A percentile compares a stretch with the other conserved stretches of the same genome.
phyloP scores from a whole-genome alignment of 768 basidiomycete species.

The Podaxis rugospora region DNA sequence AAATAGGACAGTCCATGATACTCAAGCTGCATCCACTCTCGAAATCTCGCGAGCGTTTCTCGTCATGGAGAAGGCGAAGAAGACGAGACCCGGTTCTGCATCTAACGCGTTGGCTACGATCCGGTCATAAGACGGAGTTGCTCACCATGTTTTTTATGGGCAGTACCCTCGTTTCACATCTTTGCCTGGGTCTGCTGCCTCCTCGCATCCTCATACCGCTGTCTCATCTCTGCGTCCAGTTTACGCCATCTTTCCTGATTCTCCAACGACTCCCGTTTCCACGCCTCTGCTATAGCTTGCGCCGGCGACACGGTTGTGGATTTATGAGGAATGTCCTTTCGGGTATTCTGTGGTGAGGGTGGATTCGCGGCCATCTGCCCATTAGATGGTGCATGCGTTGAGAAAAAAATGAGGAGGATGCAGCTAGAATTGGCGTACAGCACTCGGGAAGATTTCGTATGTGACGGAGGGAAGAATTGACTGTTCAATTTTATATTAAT shows the following conservation, averaged over 20 bases:
- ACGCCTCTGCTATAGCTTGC: constrained; percentile 64
- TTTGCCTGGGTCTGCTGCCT: constrained; percentile 30
- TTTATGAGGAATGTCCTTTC: constrained; percentile 26
- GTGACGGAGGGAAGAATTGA: constrained; percentile 28
- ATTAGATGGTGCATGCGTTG: constrained; percentile 24
- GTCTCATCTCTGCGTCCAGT: constrained; percentile 44
- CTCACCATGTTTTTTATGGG: constrained; percentile 8
- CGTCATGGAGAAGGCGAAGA: background rate
- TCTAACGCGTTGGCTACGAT: background rate
- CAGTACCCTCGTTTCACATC: constrained; percentile 34
- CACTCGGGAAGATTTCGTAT: constrained; percentile 28
- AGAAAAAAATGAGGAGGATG: constrained; percentile 26
- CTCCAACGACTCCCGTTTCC: constrained; percentile 59
- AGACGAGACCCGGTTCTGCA: background rate
- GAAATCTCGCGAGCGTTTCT: background rate
- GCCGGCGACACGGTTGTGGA: constrained; percentile 42
- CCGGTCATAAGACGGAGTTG: background rate
- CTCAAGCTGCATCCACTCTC: background rate
- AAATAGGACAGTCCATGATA: constrained; percentile 1
- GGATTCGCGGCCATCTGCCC: constrained; percentile 42
- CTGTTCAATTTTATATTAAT: constrained; percentile 42
- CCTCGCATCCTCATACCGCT: constrained; percentile 36
- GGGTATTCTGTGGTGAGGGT: constrained; percentile 30
- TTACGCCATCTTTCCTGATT: constrained; percentile 55
- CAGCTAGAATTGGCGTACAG: constrained; percentile 32